Base-by-base conservation (phyloP, 208 protist genomes). In the Trypanosoma rangeli region DNA sequence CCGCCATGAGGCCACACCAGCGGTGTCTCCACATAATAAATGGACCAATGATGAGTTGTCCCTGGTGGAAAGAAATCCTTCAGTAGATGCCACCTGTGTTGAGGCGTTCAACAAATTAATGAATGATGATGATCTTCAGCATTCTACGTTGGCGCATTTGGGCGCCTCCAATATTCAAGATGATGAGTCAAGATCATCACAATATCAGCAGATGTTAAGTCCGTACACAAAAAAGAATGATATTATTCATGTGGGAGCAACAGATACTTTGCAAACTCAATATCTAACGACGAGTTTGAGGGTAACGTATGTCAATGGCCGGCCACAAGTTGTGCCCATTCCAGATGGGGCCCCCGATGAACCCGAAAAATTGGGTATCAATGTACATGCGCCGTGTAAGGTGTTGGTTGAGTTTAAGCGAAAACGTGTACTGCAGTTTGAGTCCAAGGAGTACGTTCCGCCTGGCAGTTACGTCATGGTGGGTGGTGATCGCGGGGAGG, bases 201-300 rank as follows among this genome's bases (percentile, higher is more conserved):
- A 70, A 50, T 48, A 58, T 66, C 70, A 68, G 60, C 33, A 29
- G 12, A 13, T 18, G 50, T 49, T 64, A 7, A 49, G 33, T 7
- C 22, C 33, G 22, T 46, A 69, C 12, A 62, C 10, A 8, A 31
- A 46, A 18, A 79, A 65, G 74, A 66, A 66, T 42, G 86, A 92
- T 53, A 71, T 98, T 49, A 95, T 98, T 33, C 96, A 97, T 64
- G 92, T 99, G 52, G 98, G 89, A 46, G 95, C 98, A 66, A 88
- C 97, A 16, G 87, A 80, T 12, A 89, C 90, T 44, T 97, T 99
- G 35, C 93, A 98, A 39, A 98, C 97, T 29, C 91, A 91, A 68
- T 82, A 94, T 66, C 49, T 90, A 26, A 96, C 83, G 20, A 86
- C 78, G 15, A 85, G 72, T 37, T 64, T 92, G 29, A 71, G 70